phyloP scores from a whole-genome alignment of 2,329 filamentous ascomycete species.

The Phaeosphaeria sp. region DNA sequence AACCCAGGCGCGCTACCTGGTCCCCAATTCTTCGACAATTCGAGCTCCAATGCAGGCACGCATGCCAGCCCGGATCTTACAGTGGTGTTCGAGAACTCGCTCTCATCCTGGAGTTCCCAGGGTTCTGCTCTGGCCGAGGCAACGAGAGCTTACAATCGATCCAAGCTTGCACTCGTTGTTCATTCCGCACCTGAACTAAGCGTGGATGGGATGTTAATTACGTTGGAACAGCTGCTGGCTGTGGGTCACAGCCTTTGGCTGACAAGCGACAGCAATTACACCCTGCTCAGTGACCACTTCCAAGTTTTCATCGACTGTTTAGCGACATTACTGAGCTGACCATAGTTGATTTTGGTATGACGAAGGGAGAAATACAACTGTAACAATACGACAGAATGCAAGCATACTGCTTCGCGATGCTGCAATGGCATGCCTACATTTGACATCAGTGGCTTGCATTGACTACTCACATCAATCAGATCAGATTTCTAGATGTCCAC shows the following conservation, averaged over 20 bases:
- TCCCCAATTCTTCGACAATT: constrained; percentile 21
- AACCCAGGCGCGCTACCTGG: constrained; percentile 31
- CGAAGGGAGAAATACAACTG: background rate
- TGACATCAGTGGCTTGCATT: background rate
- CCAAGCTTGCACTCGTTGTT: constrained; percentile 22
- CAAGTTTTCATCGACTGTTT: constrained; percentile 23
- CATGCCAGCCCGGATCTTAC: constrained; percentile 16
- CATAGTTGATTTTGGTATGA: background rate
- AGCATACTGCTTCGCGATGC: background rate
- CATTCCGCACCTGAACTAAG: constrained; percentile 25
- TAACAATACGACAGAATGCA: background rate
- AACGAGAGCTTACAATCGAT: constrained; percentile 18
- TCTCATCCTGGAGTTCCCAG: constrained; percentile 17
- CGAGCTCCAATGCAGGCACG: constrained; percentile 4
- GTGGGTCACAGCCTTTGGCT: constrained; percentile 24
- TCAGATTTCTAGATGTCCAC: background rate
- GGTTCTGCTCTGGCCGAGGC: constrained; percentile 11
- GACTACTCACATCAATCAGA: background rate
- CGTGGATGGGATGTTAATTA: constrained; percentile 13
- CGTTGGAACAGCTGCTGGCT: constrained; percentile 18
- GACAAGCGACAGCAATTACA: constrained; percentile 24
- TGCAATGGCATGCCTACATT: background rate
- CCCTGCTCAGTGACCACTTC: constrained; percentile 23
- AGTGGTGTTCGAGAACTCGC: constrained; percentile 29
- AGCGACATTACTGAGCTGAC: constrained; percentile 16